phyloP scores from a whole-genome alignment of 2,329 filamentous ascomycete species.

The Pseudogymnoascus sp. region DNA sequence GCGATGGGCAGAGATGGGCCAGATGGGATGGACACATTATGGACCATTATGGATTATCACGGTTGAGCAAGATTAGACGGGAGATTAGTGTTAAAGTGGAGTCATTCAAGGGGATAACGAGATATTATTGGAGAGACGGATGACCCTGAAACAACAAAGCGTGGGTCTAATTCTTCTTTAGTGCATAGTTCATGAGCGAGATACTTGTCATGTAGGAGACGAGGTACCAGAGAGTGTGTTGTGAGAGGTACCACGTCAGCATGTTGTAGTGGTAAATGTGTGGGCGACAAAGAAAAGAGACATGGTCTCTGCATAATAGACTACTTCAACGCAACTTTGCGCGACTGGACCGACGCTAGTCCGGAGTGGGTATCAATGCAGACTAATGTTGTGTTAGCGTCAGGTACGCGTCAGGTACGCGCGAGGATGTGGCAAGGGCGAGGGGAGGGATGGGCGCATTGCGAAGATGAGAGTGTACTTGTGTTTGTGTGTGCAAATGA shows the following conservation, averaged over 20 bases:
- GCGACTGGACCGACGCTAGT: neutral
- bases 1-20: neutral
- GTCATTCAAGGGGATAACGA: too few species aligned
- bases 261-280: neutral
- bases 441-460: neutral
- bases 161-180: too few species aligned
- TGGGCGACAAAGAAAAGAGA: neutral
- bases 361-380: neutral
- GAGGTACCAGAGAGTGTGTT: too few species aligned
- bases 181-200: too few species aligned
- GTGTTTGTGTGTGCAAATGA: too few species aligned
- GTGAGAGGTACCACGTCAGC: too few species aligned
- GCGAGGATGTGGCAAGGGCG: neutral
- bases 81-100: neutral
- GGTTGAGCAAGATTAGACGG: neutral
- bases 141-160: too few species aligned
- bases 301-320: neutral
- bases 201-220: too few species aligned
- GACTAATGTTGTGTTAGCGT: neutral
- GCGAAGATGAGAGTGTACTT: neutral
- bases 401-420: constrained; percentile 4
- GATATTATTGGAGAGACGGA: too few species aligned
- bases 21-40: neutral
- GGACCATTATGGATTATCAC: neutral
- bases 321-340: neutral